Percentiles rank a stretch among this genome's conserved stretches.
phyloP scores from a whole-genome alignment of 306 rosid genomes.

The Delonix regia region DNA sequence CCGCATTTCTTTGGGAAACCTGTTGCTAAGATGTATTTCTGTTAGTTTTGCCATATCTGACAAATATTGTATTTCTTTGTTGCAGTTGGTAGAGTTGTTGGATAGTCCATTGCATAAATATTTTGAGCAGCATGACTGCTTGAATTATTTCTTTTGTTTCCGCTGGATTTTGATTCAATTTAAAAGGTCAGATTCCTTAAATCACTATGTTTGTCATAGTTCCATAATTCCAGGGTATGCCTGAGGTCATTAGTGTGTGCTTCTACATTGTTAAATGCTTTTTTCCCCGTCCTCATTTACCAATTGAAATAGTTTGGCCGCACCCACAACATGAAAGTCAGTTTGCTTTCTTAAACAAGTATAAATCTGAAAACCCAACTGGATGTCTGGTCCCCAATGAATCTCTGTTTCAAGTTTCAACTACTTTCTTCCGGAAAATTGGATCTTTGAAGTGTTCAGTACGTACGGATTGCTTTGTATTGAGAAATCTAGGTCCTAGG shows the following conservation, averaged over 20 bases:
- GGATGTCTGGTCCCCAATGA: neutral
- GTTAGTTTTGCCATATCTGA: conserved; percentile 26
- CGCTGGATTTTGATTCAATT: conserved; percentile 98
- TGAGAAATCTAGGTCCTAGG: neutral
- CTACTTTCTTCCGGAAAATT: neutral
- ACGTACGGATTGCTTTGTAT: neutral
- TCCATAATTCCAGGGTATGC: conserved; percentile 15
- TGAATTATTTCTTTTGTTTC: conserved; percentile 97
- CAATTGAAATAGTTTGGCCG: conserved; percentile 14
- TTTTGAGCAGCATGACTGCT: conserved; percentile 88
- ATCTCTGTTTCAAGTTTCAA: neutral
- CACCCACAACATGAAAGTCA: conserved; percentile 11
- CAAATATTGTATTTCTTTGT: conserved; percentile 37
- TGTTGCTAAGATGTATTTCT: conserved; percentile 19
- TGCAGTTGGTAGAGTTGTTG: conserved; percentile 95
- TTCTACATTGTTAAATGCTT: conserved; percentile 5
- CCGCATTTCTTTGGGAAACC: conserved; percentile 10
- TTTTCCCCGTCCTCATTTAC: neutral
- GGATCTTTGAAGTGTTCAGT: neutral
- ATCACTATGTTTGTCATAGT: neutral
- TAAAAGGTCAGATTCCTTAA: conserved; percentile 73
- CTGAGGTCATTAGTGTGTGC: neutral
- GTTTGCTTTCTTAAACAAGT: neutral
- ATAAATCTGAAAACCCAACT: neutral
- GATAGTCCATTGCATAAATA: conserved; percentile 87